Conservation (phyloP, 176 grass and related monocot species). For the Urochloa ruziziensis region DNA sequence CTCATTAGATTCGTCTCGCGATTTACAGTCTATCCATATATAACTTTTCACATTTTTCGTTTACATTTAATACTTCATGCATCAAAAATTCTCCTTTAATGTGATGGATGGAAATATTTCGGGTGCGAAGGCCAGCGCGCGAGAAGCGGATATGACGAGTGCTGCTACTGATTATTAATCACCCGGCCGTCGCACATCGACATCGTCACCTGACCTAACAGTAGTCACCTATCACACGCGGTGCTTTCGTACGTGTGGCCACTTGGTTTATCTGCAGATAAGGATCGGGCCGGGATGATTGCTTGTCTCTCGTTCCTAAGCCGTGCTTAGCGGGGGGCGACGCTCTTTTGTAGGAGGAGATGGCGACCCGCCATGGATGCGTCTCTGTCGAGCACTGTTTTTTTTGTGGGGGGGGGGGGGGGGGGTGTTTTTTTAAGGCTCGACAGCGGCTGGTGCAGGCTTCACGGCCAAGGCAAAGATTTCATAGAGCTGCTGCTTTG, state of each 20-base stretch:
- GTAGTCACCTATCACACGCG: not conserved
- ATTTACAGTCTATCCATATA: too few species aligned
- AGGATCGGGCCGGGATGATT: not conserved
- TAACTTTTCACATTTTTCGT: too few species aligned
- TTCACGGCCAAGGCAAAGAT: not conserved
- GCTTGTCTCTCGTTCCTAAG: not conserved
- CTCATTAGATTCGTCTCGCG: too few species aligned
- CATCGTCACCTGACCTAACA: not conserved
- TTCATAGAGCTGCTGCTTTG: not conserved
- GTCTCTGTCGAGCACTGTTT: not conserved
- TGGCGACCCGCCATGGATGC: not conserved
- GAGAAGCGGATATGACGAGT: not conserved
- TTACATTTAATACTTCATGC: too few species aligned
- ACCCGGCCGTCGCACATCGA: not conserved
- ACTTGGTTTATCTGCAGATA: not conserved
- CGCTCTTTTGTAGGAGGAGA: not conserved
- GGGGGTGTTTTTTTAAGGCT: not conserved
- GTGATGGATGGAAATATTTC: too few species aligned
- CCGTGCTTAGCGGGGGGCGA: not conserved
- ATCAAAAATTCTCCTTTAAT: too few species aligned
- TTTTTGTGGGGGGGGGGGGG: too few species aligned
- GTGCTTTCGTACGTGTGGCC: not conserved
- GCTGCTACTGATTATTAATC: not conserved
- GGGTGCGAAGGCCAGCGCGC: too few species aligned
- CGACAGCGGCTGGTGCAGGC: not conserved